Conservation (phyloP, 1,139 yeast genomes). For the Saccharomyces hybrid region DNA sequence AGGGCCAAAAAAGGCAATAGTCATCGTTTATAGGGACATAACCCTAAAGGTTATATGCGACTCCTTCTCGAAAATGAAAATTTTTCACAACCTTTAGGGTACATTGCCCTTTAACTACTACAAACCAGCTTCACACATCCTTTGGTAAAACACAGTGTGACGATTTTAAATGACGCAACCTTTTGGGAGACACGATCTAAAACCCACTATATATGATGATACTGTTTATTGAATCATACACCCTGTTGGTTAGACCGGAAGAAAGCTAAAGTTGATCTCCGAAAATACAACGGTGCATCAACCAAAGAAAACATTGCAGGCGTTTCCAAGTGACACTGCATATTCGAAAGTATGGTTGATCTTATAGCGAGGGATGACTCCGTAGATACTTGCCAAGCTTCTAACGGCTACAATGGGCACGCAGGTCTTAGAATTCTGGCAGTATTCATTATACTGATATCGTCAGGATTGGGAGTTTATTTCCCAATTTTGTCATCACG, state of each 20-base stretch:
- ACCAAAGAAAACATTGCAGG: neutral
- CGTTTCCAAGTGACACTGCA: neutral
- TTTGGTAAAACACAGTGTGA: neutral
- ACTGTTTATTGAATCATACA: neutral
- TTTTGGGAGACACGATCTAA: neutral
- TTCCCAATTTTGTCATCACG: slow-evolving; percentile 53
- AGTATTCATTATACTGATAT: slow-evolving; percentile 49
- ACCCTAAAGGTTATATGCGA: neutral
- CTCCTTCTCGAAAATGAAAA: neutral
- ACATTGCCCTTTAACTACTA: neutral
- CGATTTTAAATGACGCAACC: neutral
- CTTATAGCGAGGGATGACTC: slow-evolving; percentile 8
- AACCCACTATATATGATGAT: neutral
- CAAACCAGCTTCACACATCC: neutral
- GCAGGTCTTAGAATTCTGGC: slow-evolving; percentile 52
- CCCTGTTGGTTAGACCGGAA: neutral
- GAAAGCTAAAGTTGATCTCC: neutral
- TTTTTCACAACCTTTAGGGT: slow-evolving; percentile 1
- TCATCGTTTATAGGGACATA: neutral
- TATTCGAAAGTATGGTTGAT: slow-evolving; percentile 2
- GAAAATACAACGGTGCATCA: neutral
- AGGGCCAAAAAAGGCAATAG: neutral
- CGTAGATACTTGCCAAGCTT: slow-evolving; percentile 15
- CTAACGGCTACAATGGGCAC: slow-evolving; percentile 33
- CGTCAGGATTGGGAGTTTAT: slow-evolving; percentile 52